A percentile compares a stretch with the other conserved stretches of the same genome.
Conservation (phyloP, 1,284 basidiomycete species). For the Neotropicomus parvogracilis region DNA sequence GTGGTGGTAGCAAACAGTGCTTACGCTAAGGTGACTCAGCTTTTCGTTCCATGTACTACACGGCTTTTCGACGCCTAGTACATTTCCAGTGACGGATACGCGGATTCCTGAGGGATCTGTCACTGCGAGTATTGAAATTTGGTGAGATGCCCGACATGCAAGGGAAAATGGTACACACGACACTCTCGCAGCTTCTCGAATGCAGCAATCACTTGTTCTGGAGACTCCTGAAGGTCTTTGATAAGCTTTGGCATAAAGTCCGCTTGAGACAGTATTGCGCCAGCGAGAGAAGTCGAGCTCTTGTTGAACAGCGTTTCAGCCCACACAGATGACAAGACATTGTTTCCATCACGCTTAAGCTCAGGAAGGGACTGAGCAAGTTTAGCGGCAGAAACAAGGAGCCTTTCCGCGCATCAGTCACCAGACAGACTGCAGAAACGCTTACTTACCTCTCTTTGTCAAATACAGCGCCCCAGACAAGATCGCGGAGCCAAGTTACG, state of each 20-base stretch:
- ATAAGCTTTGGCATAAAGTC: constrained; percentile 79
- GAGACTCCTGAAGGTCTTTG: constrained; percentile 70
- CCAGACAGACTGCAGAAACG: background rate
- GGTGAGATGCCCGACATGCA: background rate
- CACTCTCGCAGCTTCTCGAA: constrained; percentile 71
- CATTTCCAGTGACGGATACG: constrained; percentile 85
- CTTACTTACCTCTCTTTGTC: constrained; percentile 70
- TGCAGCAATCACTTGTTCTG: constrained; percentile 67
- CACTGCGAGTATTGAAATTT: constrained; percentile 44
- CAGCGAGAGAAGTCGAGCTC: constrained; percentile 72
- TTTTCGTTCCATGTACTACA: constrained; percentile 70
- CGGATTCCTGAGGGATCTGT: constrained; percentile 78
- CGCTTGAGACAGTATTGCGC: constrained; percentile 70
- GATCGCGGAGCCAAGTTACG: constrained; percentile 85
- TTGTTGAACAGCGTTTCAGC: constrained; percentile 67
- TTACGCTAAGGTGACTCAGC: constrained; percentile 59
- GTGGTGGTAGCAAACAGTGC: background rate
- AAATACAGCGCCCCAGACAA: constrained; percentile 83
- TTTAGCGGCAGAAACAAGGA: constrained; percentile 87
- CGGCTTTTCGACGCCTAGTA: constrained; percentile 71
- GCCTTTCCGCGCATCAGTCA: constrained; percentile 40
- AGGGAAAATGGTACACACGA: constrained; percentile 47
- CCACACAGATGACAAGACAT: constrained; percentile 74
- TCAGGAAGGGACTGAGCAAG: constrained; percentile 90
- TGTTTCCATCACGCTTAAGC: constrained; percentile 86